Base-by-base conservation (phyloP, 139 green algal genomes). In the Chlamydomonas schloesseri region DNA sequence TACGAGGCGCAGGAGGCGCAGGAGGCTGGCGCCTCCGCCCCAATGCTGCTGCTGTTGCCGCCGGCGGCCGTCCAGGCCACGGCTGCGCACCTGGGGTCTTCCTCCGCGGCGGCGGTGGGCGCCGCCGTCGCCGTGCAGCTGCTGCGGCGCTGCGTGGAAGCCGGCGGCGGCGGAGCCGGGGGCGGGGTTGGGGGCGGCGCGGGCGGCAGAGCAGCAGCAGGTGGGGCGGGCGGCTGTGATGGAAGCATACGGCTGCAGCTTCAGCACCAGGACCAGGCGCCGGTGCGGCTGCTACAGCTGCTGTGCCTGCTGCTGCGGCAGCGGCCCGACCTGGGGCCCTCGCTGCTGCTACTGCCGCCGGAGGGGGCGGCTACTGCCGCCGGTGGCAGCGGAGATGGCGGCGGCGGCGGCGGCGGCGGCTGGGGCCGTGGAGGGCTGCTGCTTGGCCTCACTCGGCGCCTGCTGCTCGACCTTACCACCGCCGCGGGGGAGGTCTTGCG, bases 241-340 rank as follows among this genome's bases (percentile, higher is more conserved):
- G 21, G 15, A 17, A 28, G 14, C 58, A 65, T 29, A 13, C 58
- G 14, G 18, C 58, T 65, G 58, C 15, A 29, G 58, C 58, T 13
- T 31, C 1, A 28, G 46, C 26, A 26, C 31, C 36, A 1, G 28
- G 28, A 34, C n/a, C 29, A 29, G 20, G 33, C 60, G 14, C 29
- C 11, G 20, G 42, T 84, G 20, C 64, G 64, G 46, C 47, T 84
- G 37, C 78, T 84, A 64, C 78, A 84, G 78, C 62, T 84, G 46
- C 62, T 84, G 37, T 64, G 31, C 5, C 31, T 36, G 14, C 62
- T 37, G 36, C 28, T 73, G 0, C 31, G 37, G 20, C 29, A 73
- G 42, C 37, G 62, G 26, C 77, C 62, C 3, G 34, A 73, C 17
- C 62, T 34, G 17, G 26, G 6, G 5, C 8, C 6, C 42, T 13